A percentile compares a stretch with the other conserved stretches of the same genome.
These are phyloP conservation scores for Penicillium sclerotigenum DNA, from an alignment of 2,329 filamentous ascomycete species.

Conservation along the genomic window DNA sequence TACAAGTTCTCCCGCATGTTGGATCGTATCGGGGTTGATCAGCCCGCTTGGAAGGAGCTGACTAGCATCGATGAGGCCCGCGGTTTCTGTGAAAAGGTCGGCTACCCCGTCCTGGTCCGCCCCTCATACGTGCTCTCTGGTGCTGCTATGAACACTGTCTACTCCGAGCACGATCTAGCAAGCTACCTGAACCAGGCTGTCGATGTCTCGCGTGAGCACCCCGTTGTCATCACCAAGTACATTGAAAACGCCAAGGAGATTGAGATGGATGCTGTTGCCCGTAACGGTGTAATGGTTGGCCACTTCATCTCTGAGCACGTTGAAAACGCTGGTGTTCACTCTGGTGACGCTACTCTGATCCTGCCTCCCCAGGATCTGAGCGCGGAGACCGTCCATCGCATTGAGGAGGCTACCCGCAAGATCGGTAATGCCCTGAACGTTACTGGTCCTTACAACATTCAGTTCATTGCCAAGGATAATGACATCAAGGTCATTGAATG, in stretches of 20 bases:
- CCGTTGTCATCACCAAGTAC: conserved; percentile 98
- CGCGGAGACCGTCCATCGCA: conserved; percentile 80
- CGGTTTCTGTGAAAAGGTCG: conserved; percentile 80
- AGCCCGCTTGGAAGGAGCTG: conserved; percentile 96
- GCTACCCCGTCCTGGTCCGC: conserved; percentile 89
- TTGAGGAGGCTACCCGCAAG: conserved; percentile 92
- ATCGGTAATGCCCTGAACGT: conserved; percentile 92
- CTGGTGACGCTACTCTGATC: conserved; percentile 93
- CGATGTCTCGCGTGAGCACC: conserved; percentile 91
- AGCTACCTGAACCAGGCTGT: conserved; percentile 85
- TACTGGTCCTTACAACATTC: conserved; percentile 96
- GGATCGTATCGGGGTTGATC: conserved; percentile 89
- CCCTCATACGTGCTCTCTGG: conserved; percentile 96
- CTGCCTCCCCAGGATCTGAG: conserved; percentile 91
- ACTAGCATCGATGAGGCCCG: conserved; percentile 91
- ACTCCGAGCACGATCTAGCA: conserved; percentile 88
- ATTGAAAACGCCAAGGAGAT: conserved; percentile 99
- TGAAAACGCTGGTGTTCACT: conserved; percentile 97
- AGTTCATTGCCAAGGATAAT: conserved; percentile 99
- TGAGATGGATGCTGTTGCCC: conserved; percentile 97
- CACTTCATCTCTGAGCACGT: conserved; percentile 99
- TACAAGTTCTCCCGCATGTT: conserved; percentile 99
- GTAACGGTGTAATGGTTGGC: conserved; percentile 81
- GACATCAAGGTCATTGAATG: conserved; percentile 99
- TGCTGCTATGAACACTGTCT: conserved; percentile 98